Evolutionary conservation across 345 rosid species (phyloP).

Genomic region (Barbarea vulgaris): DNA sequence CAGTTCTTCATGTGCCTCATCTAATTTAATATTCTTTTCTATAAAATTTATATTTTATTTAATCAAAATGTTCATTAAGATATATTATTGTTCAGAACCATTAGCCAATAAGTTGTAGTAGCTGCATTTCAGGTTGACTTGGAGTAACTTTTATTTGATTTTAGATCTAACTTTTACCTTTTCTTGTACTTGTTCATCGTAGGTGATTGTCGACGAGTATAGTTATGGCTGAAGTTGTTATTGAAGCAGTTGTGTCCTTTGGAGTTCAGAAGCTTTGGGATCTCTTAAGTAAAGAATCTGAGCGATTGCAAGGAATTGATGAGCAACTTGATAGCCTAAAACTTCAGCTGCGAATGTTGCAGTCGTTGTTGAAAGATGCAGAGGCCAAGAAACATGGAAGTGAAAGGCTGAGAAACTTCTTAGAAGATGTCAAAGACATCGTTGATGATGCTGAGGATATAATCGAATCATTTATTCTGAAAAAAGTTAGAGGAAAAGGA

Average conservation of each 20-base stretch:
- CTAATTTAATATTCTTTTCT: too few relatives aligned
- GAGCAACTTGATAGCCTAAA: conserved; percentile 13
- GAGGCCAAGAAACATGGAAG: conserved; percentile 28
- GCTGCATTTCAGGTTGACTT: too few relatives aligned
- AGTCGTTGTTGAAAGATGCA: conserved; percentile 37
- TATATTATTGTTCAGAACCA: neutral
- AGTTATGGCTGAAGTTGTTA: neutral
- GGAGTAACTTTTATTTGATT: too few relatives aligned
- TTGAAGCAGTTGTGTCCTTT: neutral
- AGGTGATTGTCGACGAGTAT: neutral
- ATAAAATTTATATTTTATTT: too few relatives aligned
- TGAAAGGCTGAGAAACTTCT: conserved; percentile 14
- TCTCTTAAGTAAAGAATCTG: neutral
- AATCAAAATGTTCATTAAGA: too few relatives aligned
- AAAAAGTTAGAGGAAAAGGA: neutral
- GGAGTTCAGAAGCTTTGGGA: conserved; percentile 1
- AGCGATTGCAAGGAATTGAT: conserved; percentile 9
- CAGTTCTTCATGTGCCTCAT: too few relatives aligned
- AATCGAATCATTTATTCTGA: conserved; percentile 27
- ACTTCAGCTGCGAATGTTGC: conserved; percentile 22
- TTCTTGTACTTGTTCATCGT: neutral
- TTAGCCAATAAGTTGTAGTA: neutral
- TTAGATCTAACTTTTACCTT: neutral
- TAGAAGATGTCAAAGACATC: conserved; percentile 13
- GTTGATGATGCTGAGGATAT: conserved; percentile 38